A percentile compares a stretch with the other conserved stretches of the same genome.
Conservation (phyloP, 345 rosid genomes). For the Orychophragmus violaceus region DNA sequence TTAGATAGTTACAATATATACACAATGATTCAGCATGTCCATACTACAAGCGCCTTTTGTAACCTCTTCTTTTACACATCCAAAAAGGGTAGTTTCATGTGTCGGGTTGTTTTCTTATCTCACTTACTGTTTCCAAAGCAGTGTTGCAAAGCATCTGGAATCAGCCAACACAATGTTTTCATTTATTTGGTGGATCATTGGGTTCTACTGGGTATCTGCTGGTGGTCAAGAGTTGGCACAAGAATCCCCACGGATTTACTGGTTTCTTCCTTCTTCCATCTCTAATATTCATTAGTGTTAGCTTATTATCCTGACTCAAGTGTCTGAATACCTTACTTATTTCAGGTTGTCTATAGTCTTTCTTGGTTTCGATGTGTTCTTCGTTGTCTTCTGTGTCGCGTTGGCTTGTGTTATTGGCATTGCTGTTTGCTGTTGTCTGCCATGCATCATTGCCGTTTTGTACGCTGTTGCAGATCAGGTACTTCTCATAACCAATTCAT, state of each 20-base stretch:
- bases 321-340: slow-evolving; percentile 17
- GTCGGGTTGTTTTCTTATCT: background rate
- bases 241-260: slow-evolving; percentile 76
- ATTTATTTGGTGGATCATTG: slow-evolving; percentile 98
- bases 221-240: slow-evolving; percentile 72
- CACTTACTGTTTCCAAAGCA: slow-evolving; percentile 27
- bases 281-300: background rate
- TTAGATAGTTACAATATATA: too few species aligned
- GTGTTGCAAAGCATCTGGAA: slow-evolving; percentile 83
- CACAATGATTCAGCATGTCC: background rate
- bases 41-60: background rate
- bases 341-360: slow-evolving; percentile 89
- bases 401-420: slow-evolving; percentile 92
- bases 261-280: slow-evolving; percentile 38
- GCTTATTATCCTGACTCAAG: background rate
- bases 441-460: slow-evolving; percentile 90
- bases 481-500: slow-evolving; percentile 14
- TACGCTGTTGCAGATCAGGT: slow-evolving; percentile 99
- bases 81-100: background rate
- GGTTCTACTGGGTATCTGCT: slow-evolving; percentile 97
- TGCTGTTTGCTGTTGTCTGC: slow-evolving; percentile 98
- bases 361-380: slow-evolving; percentile 97
- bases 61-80: background rate
- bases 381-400: slow-evolving; percentile 91
- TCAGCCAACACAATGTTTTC: slow-evolving; percentile 98